Evolutionary conservation across 75 land plant genomes (phyloP).

Genomic region (Pinus taeda): DNA sequence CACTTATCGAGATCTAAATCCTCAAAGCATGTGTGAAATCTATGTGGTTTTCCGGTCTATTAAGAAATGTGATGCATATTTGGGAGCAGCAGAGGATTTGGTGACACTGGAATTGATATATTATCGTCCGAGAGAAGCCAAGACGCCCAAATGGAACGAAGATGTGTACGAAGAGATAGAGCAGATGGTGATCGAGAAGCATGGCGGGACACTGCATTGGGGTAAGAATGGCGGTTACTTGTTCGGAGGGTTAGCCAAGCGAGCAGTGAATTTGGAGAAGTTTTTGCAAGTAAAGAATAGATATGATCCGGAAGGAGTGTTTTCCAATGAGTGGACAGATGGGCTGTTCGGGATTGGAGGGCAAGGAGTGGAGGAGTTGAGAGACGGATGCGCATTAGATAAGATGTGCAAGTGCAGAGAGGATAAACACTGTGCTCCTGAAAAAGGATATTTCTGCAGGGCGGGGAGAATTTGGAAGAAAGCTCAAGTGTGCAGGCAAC

Average conservation of each 20-base stretch:
- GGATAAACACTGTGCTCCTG: slow-evolving; percentile 20
- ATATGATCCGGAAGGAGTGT: slow-evolving; percentile 11
- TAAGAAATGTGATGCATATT: slow-evolving; percentile 10
- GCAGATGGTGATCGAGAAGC: slow-evolving; percentile 14
- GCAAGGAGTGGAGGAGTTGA: too few relatives aligned
- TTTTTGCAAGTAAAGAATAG: slow-evolving; percentile 7
- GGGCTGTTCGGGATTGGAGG: slow-evolving; percentile 2
- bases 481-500: slow-evolving; percentile 17
- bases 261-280: not conserved
- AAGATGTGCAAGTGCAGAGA: slow-evolving; percentile 21
- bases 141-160: not conserved
- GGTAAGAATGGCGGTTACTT: slow-evolving; percentile 2
- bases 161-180: slow-evolving; percentile 18
- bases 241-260: not conserved
- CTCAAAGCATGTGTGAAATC: slow-evolving; percentile 4
- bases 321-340: slow-evolving; percentile 21
- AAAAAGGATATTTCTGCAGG: slow-evolving; percentile 16
- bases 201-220: slow-evolving; percentile 18
- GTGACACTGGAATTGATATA: slow-evolving; percentile 5
- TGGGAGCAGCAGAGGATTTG: slow-evolving; percentile 7
- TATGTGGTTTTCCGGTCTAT: slow-evolving; percentile 11
- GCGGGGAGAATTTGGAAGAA: slow-evolving; percentile 15
- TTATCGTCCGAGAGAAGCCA: not conserved
- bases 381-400: slow-evolving; percentile 16
- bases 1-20: not conserved